Conservation (phyloP, 805 yeast genomes). For the Ogataea corticis region DNA sequence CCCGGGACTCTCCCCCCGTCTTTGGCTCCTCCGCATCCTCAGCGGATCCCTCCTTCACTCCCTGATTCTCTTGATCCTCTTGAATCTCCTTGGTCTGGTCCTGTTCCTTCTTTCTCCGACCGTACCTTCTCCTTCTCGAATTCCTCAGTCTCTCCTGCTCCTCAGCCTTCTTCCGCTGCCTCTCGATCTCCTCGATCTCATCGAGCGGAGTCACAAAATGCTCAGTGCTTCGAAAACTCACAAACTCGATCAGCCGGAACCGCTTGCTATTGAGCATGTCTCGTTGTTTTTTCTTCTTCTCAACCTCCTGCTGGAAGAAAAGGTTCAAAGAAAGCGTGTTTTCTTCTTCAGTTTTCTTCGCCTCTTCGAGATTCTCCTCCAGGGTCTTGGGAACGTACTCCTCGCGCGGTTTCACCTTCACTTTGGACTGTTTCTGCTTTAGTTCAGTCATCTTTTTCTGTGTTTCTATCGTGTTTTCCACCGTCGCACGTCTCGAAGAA, state of each 20-base stretch:
- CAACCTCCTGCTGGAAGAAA: constrained; percentile 82
- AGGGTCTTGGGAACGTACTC: constrained; percentile 55
- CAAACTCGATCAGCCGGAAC: constrained; percentile 56
- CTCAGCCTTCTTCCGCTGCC: constrained; percentile 33
- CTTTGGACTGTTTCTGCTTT: constrained; percentile 51
- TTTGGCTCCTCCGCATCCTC: too few species aligned
- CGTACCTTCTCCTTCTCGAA: constrained; percentile 42
- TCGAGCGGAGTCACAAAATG: constrained; percentile 60
- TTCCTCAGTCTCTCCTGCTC: constrained; percentile 32
- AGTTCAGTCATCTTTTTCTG: constrained; percentile 68
- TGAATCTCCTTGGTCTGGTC: too few species aligned
- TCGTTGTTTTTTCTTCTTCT: constrained; percentile 74
- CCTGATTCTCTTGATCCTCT: neutral
- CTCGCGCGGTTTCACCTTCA: constrained; percentile 33
- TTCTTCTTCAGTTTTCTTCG: constrained; percentile 78
- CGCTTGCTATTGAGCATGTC: constrained; percentile 69
- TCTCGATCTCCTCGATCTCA: constrained; percentile 51
- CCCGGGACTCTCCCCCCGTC: too few species aligned
- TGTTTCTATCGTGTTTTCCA: constrained; percentile 74
- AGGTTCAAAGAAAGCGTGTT: constrained; percentile 72
- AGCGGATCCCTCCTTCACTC: too few species aligned
- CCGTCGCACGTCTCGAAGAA: constrained; percentile 75
- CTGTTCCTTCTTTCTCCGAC: constrained; percentile 39
- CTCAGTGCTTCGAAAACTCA: constrained; percentile 53
- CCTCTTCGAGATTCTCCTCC: constrained; percentile 76